Percentiles rank a stretch among this genome's conserved stretches.
Evolutionary conservation across 1,139 yeast species (phyloP).

Genomic region (Saccharomycopsis crataegensis): DNA sequence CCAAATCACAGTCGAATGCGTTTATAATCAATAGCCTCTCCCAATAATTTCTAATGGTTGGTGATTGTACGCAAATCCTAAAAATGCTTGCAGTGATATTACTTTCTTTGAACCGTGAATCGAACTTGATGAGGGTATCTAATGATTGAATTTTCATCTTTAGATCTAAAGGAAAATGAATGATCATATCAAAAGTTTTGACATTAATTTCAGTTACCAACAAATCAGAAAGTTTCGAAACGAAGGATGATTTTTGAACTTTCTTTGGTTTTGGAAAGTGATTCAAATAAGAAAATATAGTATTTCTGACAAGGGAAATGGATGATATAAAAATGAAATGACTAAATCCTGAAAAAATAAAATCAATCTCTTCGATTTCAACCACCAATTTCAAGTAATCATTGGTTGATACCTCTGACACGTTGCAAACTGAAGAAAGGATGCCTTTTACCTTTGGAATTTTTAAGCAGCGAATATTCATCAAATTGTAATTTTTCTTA

Average conservation of each 20-base stretch:
- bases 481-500: neutral
- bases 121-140: conserved; percentile 17
- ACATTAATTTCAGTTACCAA: conserved; percentile 24
- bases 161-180: conserved; percentile 41
- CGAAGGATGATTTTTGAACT: neutral
- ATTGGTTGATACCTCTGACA: conserved; percentile 4
- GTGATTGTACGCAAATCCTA: conserved; percentile 23
- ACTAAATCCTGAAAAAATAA: conserved; percentile 28
- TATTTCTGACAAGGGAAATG: conserved; percentile 43
- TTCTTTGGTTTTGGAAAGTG: neutral
- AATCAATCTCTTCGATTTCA: conserved; percentile 30
- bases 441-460: conserved; percentile 20
- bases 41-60: conserved; percentile 43
- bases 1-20: conserved; percentile 19
- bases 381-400: conserved; percentile 25
- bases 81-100: conserved; percentile 20
- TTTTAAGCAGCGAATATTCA: conserved; percentile 27
- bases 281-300: conserved; percentile 31
- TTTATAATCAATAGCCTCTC: conserved; percentile 42
- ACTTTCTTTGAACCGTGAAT: neutral
- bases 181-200: conserved; percentile 27
- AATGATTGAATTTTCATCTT: conserved; percentile 41
- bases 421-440: conserved; percentile 26
- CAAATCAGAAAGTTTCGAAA: neutral
- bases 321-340: neutral